Base-by-base conservation (phyloP, 2,329 filamentous ascomycete genomes). In the Zymoseptoria passerinii region DNA sequence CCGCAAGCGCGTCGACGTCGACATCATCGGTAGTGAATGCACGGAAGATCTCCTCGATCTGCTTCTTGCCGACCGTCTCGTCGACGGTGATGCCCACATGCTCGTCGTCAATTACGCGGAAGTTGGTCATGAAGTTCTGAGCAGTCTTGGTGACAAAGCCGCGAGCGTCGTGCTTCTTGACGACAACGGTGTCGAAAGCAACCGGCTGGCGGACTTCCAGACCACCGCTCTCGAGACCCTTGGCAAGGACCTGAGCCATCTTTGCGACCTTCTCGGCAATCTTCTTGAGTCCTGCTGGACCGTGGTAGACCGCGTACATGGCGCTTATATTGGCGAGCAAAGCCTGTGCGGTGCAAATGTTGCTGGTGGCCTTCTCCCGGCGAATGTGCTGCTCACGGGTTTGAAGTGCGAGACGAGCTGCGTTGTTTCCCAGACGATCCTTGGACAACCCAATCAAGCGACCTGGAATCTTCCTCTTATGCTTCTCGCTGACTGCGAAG, bases 371-470 rank as follows among this genome's bases (percentile, higher is more conserved):
- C 81, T 96, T 96, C 73, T 97, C 92, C 69, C 92, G 84, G 64
- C 92, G 84, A 72, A 97, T 96, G 73, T 97, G 92, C 77, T 97
- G 92, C 76, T 97, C 92, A 67, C 92, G 82, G 8, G 92, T 96
- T 76, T 97, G 92, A 55, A 96, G 78, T 18, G 92, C 89, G 70
- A 96, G 77, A 67, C 92, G 83, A 64, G 95, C 85, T 4, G 92
- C 92, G 10, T 82, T 86, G 63, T 89, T 84, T 7, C 92, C 92
- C 4, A 91, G 80, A 56, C 92, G 83, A 71, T 97, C 92, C 75
- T 95, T 95, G 54, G 92, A 96, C 3, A 96, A 81, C 66, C 92
- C 92, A 61, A 97, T 88, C 28, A 96, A 77, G 65, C 92, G 88
- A 50, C 92, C 92, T 4, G 92, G 92, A 63, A 96, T 92, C 77